phyloP scores from a whole-genome alignment of 768 basidiomycete species.

The Rhodotorula paludigena region DNA sequence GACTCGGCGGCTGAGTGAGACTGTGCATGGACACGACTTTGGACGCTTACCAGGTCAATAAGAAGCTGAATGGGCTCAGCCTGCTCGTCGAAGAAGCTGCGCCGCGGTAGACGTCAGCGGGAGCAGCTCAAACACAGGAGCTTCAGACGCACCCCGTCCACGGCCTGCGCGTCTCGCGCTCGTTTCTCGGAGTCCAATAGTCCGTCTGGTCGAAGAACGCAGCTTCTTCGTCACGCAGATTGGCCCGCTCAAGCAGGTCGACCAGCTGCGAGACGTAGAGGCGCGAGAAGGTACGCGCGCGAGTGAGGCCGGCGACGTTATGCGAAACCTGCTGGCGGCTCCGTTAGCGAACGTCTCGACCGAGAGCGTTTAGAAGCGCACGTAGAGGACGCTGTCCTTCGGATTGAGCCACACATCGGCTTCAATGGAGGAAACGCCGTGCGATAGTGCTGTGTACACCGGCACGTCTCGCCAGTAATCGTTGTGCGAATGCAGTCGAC shows the following conservation, averaged over 20 bases:
- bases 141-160: constrained; percentile 18
- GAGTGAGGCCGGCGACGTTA: constrained; percentile 24
- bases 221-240: constrained; percentile 13
- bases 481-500: constrained; percentile 35
- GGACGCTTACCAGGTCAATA: constrained; percentile 16
- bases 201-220: constrained; percentile 22
- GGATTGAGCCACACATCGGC: constrained; percentile 38
- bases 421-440: constrained; percentile 30
- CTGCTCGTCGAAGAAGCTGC: constrained; percentile 31
- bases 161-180: constrained; percentile 11
- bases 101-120: background rate
- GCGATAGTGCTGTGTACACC: constrained; percentile 28
- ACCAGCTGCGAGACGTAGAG: constrained; percentile 32
- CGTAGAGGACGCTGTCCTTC: constrained; percentile 29
- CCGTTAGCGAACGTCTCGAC: too few relatives aligned
- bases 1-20: background rate
- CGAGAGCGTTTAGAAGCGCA: background rate
- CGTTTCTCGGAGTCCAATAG: constrained; percentile 16
- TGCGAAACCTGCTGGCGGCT: constrained; percentile 22
- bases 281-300: constrained; percentile 19
- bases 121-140: background rate
- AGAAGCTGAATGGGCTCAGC: constrained; percentile 25
- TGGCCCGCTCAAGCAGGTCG: constrained; percentile 21
- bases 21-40: too few relatives aligned
- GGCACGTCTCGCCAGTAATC: constrained; percentile 39